Percentiles rank a stretch among this genome's conserved stretches.
Evolutionary conservation across 2,329 filamentous ascomycete genomes (phyloP).

Genomic region (Colletotrichum gigasporum): DNA sequence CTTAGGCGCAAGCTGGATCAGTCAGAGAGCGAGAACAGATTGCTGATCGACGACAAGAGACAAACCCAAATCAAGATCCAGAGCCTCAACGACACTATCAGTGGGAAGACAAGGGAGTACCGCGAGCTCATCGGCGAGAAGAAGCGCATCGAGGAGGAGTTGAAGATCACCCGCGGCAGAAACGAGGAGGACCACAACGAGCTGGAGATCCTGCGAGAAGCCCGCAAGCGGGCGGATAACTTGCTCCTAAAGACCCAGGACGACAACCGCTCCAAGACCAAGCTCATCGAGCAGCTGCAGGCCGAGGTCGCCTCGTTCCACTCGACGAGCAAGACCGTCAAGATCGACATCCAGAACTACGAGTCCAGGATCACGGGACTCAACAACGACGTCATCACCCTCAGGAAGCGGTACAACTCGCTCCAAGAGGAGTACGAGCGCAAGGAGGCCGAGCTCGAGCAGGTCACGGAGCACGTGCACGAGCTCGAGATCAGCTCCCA

Average conservation of each 20-base stretch:
- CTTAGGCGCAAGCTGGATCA: conserved; percentile 28
- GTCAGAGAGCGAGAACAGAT: conserved; percentile 16
- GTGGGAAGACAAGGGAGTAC: conserved; percentile 16
- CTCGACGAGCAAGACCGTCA: conserved; percentile 1
- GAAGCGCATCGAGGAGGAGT: conserved; percentile 25
- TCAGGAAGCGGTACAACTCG: background rate
- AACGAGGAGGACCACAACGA: conserved; percentile 22
- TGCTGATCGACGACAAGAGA: too few relatives aligned
- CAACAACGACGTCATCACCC: background rate
- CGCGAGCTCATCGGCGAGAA: conserved; percentile 15
- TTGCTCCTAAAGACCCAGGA: conserved; percentile 14
- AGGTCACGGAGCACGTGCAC: conserved; percentile 25
- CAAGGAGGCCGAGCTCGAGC: conserved; percentile 18
- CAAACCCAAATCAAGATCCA: conserved; percentile 6
- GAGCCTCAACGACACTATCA: conserved; percentile 16
- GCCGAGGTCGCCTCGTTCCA: background rate
- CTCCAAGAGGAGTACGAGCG: conserved; percentile 22
- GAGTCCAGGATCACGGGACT: too few relatives aligned
- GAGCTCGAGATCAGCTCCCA: conserved; percentile 23
- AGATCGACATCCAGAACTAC: conserved; percentile 9
- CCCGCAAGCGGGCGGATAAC: conserved; percentile 7
- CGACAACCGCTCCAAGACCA: conserved; percentile 11
- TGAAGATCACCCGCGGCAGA: background rate
- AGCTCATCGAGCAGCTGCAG: conserved; percentile 16
- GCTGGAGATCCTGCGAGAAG: conserved; percentile 7